phyloP scores from a whole-genome alignment of 768 basidiomycete genomes.

The Termitomyces sp. region DNA sequence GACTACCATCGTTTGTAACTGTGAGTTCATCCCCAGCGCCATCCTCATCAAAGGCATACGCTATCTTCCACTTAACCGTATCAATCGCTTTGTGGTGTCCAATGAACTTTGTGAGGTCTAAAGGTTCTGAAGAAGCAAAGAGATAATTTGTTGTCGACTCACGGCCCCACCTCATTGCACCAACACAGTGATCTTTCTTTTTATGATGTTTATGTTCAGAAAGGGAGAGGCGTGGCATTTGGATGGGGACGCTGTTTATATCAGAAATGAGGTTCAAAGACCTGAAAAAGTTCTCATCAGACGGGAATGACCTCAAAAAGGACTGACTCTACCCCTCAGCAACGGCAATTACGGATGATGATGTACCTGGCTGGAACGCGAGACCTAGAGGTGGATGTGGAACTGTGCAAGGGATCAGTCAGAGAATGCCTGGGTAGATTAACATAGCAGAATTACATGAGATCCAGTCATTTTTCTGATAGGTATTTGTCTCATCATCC shows the following conservation, averaged over 20 bases:
- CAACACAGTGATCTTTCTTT: slow-evolving; percentile 27
- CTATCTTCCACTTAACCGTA: slow-evolving; percentile 16
- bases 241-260: not conserved
- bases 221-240: slow-evolving; percentile 11
- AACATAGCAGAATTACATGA: not conserved
- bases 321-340: slow-evolving; percentile 30
- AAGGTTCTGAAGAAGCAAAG: slow-evolving; percentile 58
- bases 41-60: slow-evolving; percentile 36
- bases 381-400: slow-evolving; percentile 38
- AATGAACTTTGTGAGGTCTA: slow-evolving; percentile 14
- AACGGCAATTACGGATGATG: slow-evolving; percentile 35
- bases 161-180: slow-evolving; percentile 52
- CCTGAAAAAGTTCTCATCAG: slow-evolving; percentile 1
- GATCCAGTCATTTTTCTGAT: slow-evolving; percentile 4
- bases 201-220: slow-evolving; percentile 16
- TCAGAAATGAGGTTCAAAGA: slow-evolving; percentile 20
- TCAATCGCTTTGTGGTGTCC: slow-evolving; percentile 57
- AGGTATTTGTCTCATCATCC: slow-evolving; percentile 15
- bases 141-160: slow-evolving; percentile 34
- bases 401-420: slow-evolving; percentile 6
- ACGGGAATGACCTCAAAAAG: not conserved
- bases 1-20: slow-evolving; percentile 42
- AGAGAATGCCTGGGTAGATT: not conserved
- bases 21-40: slow-evolving; percentile 55
- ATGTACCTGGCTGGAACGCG: slow-evolving; percentile 38